These are phyloP conservation scores for Psidium friedrichsthalianum DNA, from an alignment of 345 rosid species.

Conservation along the genomic window DNA sequence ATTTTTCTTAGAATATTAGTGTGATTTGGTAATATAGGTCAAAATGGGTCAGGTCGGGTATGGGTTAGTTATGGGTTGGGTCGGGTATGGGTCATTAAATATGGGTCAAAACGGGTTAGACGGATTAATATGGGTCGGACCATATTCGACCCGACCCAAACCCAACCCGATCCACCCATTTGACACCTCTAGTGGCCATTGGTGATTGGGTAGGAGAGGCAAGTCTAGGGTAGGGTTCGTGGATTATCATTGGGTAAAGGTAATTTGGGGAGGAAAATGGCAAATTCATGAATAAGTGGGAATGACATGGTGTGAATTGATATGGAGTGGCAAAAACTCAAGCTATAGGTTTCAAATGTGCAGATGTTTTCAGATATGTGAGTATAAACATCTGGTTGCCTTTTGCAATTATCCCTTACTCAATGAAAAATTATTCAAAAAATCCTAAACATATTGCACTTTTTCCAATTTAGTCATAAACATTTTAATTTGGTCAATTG, in stretches of 20 bases:
- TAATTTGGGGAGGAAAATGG: neutral
- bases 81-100: too few relatives aligned
- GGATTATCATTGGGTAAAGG: neutral
- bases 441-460: too few relatives aligned
- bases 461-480: neutral
- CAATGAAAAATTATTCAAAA: neutral
- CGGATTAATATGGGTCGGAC: too few relatives aligned
- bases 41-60: too few relatives aligned
- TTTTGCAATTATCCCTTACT: neutral
- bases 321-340: neutral
- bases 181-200: too few relatives aligned
- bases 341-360: neutral
- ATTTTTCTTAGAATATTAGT: too few relatives aligned
- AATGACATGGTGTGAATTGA: neutral
- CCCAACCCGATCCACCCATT: too few relatives aligned
- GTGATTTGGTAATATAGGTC: too few relatives aligned
- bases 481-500: too few relatives aligned
- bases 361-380: neutral
- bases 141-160: too few relatives aligned
- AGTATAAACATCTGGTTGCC: neutral
- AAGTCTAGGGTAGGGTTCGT: neutral
- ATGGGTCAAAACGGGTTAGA: too few relatives aligned
- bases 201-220: neutral
- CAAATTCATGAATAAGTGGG: neutral
- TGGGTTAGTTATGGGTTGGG: too few relatives aligned